These are phyloP conservation scores for Geranium brycei DNA, from an alignment of 345 rosid species.

Conservation along the genomic window DNA sequence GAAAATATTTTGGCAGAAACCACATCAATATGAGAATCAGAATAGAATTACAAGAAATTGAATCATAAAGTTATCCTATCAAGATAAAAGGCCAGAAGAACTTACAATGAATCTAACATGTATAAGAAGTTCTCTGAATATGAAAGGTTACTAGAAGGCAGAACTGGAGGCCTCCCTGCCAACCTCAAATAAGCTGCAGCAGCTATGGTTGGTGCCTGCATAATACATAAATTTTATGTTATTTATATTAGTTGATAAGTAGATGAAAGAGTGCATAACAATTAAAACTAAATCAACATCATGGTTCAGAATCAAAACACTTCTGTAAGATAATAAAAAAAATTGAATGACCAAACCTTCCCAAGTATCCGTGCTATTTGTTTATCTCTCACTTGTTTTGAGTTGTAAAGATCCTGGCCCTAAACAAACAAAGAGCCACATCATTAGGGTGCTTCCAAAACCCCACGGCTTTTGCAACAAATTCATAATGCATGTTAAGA, in stretches of 20 bases:
- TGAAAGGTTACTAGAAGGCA: conserved; percentile 80
- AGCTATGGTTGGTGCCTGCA: conserved; percentile 83
- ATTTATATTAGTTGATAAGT: neutral
- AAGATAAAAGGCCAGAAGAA: conserved; percentile 1
- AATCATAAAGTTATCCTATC: too few species aligned
- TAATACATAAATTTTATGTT: neutral
- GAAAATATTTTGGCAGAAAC: neutral
- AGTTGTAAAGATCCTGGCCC: neutral
- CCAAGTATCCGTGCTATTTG: conserved; percentile 4
- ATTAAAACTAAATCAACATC: neutral
- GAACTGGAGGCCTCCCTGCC: conserved; percentile 97
- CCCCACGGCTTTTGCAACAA: too few species aligned
- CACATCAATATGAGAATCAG: too few species aligned
- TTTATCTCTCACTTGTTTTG: neutral
- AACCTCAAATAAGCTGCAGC: conserved; percentile 91
- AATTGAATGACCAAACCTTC: neutral
- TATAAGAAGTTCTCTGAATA: conserved; percentile 88
- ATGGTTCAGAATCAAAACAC: neutral
- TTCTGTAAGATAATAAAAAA: neutral
- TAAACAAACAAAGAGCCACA: neutral
- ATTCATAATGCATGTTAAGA: too few species aligned
- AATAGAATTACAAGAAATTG: too few species aligned
- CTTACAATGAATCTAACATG: conserved; percentile 92
- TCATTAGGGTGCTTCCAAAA: neutral
- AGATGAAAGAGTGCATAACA: neutral